phyloP scores from a whole-genome alignment of 2,329 filamentous ascomycete genomes.

The Cercospora janseana region DNA sequence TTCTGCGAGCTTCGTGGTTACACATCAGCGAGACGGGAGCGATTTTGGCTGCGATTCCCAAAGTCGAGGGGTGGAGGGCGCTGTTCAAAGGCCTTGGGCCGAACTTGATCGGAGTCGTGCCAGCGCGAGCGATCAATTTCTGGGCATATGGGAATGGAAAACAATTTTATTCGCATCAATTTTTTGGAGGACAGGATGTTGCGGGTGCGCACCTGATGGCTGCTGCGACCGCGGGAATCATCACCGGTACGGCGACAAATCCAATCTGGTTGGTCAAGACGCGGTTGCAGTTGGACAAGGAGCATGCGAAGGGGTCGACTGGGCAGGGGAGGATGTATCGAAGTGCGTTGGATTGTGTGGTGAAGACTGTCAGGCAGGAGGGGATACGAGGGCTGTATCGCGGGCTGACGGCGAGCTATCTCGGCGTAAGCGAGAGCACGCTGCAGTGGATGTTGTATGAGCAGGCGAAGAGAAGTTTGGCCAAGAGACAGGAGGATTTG shows the following conservation, averaged over 20 bases:
- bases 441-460: conserved; percentile 95
- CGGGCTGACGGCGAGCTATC: conserved; percentile 84
- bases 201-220: conserved; percentile 76
- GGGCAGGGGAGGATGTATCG: conserved; percentile 67
- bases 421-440: conserved; percentile 86
- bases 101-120: conserved; percentile 85
- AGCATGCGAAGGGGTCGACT: conserved; percentile 57
- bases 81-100: conserved; percentile 92
- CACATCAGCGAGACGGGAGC: conserved; percentile 84
- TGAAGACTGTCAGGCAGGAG: conserved; percentile 76
- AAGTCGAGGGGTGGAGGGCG: conserved; percentile 77
- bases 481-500: conserved; percentile 58
- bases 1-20: conserved; percentile 63
- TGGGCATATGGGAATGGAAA: conserved; percentile 93
- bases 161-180: conserved; percentile 70
- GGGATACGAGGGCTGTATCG: conserved; percentile 82
- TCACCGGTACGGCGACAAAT: conserved; percentile 87
- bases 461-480: conserved; percentile 77
- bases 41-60: conserved; percentile 77
- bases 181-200: conserved; percentile 67
- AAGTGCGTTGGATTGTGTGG: conserved; percentile 84
- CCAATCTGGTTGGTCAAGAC: conserved; percentile 98
- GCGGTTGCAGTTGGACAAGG: conserved; percentile 85
- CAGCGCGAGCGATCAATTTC: conserved; percentile 88
- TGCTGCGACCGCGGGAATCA: conserved; percentile 74